Conservation (phyloP, 768 basidiomycete species). For the Amanita rimosa region DNA sequence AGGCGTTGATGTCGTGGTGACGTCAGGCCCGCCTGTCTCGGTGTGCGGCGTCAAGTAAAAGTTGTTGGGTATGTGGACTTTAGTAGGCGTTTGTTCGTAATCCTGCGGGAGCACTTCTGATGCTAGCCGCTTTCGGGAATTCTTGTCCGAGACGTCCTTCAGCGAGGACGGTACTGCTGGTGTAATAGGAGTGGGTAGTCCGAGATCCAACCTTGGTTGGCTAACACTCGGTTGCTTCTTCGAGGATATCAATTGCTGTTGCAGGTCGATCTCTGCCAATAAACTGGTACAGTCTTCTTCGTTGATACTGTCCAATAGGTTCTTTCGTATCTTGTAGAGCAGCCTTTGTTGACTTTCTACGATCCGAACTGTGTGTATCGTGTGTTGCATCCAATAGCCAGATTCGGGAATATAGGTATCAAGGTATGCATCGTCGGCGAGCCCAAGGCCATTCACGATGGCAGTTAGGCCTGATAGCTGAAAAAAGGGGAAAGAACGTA, state of each 20-base stretch:
- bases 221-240: slow-evolving; percentile 8
- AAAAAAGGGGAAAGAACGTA: slow-evolving; percentile 57
- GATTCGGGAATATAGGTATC: slow-evolving; percentile 46
- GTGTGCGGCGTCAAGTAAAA: slow-evolving; percentile 17
- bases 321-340: slow-evolving; percentile 49
- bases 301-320: slow-evolving; percentile 41
- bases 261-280: slow-evolving; percentile 41
- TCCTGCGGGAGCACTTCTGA: slow-evolving; percentile 8
- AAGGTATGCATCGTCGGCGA: slow-evolving; percentile 40
- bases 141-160: slow-evolving; percentile 14
- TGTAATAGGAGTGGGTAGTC: slow-evolving; percentile 7
- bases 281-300: slow-evolving; percentile 51
- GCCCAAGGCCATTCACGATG: slow-evolving; percentile 43
- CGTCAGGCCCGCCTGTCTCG: slow-evolving; percentile 7
- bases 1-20: slow-evolving; percentile 8
- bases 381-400: slow-evolving; percentile 60
- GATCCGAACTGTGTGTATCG: slow-evolving; percentile 43
- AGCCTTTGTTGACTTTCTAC: slow-evolving; percentile 51
- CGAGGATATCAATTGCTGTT: slow-evolving; percentile 14
- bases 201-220: slow-evolving; percentile 6
- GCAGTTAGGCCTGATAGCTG: slow-evolving; percentile 41
- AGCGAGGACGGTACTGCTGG: slow-evolving; percentile 8
- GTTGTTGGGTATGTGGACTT: slow-evolving; percentile 20
- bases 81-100: slow-evolving; percentile 6
- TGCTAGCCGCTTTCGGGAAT: slow-evolving; percentile 15